A percentile compares a stretch with the other conserved stretches of the same genome.
These are phyloP conservation scores for Blastosporella zonata DNA, from an alignment of 1,284 basidiomycete species.

Conservation along the genomic window DNA sequence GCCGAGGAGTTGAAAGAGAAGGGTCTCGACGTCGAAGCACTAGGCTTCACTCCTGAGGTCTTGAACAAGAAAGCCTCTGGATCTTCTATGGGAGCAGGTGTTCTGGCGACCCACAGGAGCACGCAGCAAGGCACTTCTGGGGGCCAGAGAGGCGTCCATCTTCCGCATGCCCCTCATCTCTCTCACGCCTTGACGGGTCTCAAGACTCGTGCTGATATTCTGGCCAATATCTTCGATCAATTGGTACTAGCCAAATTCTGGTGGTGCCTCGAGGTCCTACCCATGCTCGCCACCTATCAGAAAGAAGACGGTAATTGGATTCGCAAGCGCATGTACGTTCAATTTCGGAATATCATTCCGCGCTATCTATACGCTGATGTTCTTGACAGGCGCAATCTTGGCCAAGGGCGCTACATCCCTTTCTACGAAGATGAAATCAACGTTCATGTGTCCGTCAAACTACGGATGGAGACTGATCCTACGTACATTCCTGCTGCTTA, in stretches of 20 bases:
- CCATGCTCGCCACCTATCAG: constrained; percentile 24
- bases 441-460: constrained; percentile 22
- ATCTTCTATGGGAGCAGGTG: neutral
- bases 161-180: constrained; percentile 5
- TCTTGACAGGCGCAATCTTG: constrained; percentile 23
- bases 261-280: constrained; percentile 25
- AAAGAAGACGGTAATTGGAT: constrained; percentile 22
- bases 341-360: neutral
- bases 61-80: constrained; percentile 2
- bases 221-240: constrained; percentile 23
- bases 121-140: neutral
- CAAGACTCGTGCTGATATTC: constrained; percentile 12
- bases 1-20: constrained; percentile 10
- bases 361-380: neutral
- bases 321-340: constrained; percentile 22
- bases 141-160: neutral
- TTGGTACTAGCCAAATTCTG: constrained; percentile 17
- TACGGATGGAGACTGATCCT: constrained; percentile 16
- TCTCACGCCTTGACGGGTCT: constrained; percentile 3
- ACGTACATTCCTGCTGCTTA: constrained; percentile 20
- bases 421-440: constrained; percentile 19
- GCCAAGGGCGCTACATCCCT: constrained; percentile 25
- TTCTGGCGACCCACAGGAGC: constrained; percentile 1
- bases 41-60: constrained; percentile 12
- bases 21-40: constrained; percentile 8